Evolutionary conservation across 306 rosid species (phyloP).

Genomic region (Mimosa bimucronata): DNA sequence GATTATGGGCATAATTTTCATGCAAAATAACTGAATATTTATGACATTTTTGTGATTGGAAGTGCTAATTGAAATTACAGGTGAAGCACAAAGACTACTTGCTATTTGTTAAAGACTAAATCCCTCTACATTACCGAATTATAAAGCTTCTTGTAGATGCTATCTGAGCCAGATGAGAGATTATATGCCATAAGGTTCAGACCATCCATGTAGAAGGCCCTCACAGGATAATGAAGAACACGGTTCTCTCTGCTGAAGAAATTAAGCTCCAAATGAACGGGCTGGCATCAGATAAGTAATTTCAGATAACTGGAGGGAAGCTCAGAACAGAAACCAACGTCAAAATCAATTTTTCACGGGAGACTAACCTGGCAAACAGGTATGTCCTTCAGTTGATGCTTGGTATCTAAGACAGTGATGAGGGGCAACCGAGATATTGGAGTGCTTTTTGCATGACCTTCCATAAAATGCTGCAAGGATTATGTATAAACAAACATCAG

Average conservation of each 20-base stretch:
- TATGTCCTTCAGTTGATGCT: conserved; percentile 84
- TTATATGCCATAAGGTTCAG: conserved; percentile 80
- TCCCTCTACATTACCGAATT: conserved; percentile 67
- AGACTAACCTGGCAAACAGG: conserved; percentile 79
- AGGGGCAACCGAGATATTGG: conserved; percentile 97
- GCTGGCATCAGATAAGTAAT: conserved; percentile 61
- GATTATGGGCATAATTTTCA: conserved; percentile 26
- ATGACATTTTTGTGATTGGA: conserved; percentile 20
- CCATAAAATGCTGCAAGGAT: conserved; percentile 88
- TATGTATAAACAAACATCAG: conserved; percentile 32
- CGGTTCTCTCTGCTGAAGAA: conserved; percentile 94
- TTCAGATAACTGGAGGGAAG: conserved; percentile 39
- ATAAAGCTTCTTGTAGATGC: conserved; percentile 85
- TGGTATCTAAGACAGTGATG: conserved; percentile 74
- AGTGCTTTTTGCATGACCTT: conserved; percentile 84
- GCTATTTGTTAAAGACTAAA: conserved; percentile 32
- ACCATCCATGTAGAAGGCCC: conserved; percentile 90
- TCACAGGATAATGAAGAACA: conserved; percentile 94
- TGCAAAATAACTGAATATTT: conserved; percentile 19
- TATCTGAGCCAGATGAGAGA: conserved; percentile 75
- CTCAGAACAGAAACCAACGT: conserved; percentile 17
- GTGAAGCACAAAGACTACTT: conserved; percentile 12
- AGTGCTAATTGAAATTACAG: conserved; percentile 34
- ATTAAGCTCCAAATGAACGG: conserved; percentile 93
- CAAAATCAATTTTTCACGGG: conserved; percentile 38